A percentile compares a stretch with the other conserved stretches of the same genome.
Conservation (phyloP, 2,329 filamentous ascomycete species). For the Calycina herbarum region DNA sequence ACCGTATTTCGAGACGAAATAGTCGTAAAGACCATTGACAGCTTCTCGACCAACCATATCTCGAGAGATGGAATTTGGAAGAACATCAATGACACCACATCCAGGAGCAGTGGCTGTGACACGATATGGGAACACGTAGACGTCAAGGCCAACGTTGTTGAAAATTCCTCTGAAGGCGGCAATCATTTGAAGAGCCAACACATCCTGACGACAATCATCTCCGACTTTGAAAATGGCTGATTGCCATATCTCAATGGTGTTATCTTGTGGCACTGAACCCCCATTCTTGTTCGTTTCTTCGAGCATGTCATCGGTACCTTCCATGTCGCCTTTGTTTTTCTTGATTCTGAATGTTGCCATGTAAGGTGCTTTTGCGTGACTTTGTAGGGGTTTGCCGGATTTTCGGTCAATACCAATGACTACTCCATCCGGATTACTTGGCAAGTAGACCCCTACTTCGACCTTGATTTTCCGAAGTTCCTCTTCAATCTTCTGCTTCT, state of each 20-base stretch:
- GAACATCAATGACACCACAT: slow-evolving; percentile 95
- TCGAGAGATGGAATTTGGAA: slow-evolving; percentile 95
- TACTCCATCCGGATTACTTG: slow-evolving; percentile 93
- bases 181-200: slow-evolving; percentile 96
- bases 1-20: slow-evolving; percentile 96
- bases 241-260: slow-evolving; percentile 93
- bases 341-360: slow-evolving; percentile 99
- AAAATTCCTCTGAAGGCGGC: slow-evolving; percentile 97
- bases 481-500: slow-evolving; percentile 99
- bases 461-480: slow-evolving; percentile 97
- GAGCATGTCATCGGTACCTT: slow-evolving; percentile 53
- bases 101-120: slow-evolving; percentile 96
- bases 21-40: slow-evolving; percentile 97
- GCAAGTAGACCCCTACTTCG: slow-evolving; percentile 94
- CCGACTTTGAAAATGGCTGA: slow-evolving; percentile 99
- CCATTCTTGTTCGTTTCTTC: slow-evolving; percentile 47
- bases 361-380: slow-evolving; percentile 96
- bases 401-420: slow-evolving; percentile 98
- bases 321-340: slow-evolving; percentile 64
- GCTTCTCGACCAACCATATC: slow-evolving; percentile 98
- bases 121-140: slow-evolving; percentile 95
- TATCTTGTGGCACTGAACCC: slow-evolving; percentile 41
- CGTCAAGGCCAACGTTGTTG: slow-evolving; percentile 89
- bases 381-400: slow-evolving; percentile 94
- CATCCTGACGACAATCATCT: slow-evolving; percentile 96